phyloP scores from a whole-genome alignment of 208 protist genomes.

The Trichomonas tenax region DNA sequence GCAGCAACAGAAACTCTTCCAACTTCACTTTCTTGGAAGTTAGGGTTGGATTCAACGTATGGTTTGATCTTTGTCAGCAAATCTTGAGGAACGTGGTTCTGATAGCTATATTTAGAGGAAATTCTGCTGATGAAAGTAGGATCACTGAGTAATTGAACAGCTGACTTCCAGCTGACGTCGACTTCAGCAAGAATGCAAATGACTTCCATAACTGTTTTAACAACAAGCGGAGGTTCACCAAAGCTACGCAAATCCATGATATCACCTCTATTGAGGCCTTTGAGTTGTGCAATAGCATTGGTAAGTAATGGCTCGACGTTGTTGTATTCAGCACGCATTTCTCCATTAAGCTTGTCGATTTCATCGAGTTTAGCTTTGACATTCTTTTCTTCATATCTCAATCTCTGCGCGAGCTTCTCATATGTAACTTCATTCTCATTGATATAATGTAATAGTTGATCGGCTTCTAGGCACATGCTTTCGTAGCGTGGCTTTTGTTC shows the following conservation, averaged over 20 bases:
- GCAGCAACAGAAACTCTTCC: conserved; percentile 71
- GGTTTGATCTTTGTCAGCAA: neutral
- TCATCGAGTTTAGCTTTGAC: conserved; percentile 45
- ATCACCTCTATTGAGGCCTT: conserved; percentile 68
- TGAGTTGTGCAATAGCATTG: conserved; percentile 66
- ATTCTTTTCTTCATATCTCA: conserved; percentile 58
- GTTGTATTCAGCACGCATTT: conserved; percentile 71
- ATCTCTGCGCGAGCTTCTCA: conserved; percentile 46
- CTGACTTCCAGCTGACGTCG: conserved; percentile 42
- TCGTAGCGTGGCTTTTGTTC: conserved; percentile 74
- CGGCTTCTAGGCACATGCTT: conserved; percentile 66
- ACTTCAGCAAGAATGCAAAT: conserved; percentile 79
- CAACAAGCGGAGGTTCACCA: conserved; percentile 69
- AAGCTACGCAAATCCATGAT: conserved; percentile 80
- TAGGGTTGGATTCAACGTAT: conserved; percentile 41
- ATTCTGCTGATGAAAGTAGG: conserved; percentile 66
- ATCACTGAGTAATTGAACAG: conserved; percentile 71
- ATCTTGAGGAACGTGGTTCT: conserved; percentile 27
- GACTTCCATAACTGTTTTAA: conserved; percentile 78
- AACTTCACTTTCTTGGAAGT: conserved; percentile 76
- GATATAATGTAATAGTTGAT: conserved; percentile 67
- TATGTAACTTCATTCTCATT: conserved; percentile 62
- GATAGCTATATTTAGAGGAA: conserved; percentile 70
- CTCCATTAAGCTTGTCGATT: conserved; percentile 61
- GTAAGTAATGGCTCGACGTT: conserved; percentile 72